A percentile compares a stretch with the other conserved stretches of the same genome.
Evolutionary conservation across 2,329 filamentous ascomycete species (phyloP).

Genomic region (Raffaelea albimanens): DNA sequence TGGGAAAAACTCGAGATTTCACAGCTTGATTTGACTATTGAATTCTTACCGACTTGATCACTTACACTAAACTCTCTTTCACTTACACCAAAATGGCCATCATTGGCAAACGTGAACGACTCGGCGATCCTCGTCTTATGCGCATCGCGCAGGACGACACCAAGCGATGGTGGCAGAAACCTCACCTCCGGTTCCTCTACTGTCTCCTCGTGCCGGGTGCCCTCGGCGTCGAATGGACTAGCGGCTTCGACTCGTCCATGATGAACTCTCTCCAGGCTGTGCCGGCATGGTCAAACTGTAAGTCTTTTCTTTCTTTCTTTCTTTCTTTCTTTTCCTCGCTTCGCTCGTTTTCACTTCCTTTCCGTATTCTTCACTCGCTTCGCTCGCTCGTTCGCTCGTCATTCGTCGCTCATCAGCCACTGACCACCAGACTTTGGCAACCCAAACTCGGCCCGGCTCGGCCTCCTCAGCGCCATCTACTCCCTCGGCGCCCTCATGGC

Average conservation of each 20-base stretch:
- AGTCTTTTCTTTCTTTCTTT: neutral
- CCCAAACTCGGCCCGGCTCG: conserved; percentile 27
- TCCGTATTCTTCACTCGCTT: neutral
- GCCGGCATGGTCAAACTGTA: conserved; percentile 27
- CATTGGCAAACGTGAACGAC: conserved; percentile 24
- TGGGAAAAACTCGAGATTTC: too few relatives aligned
- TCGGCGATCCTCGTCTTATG: conserved; percentile 23
- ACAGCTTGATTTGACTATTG: too few relatives aligned
- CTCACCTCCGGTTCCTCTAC: conserved; percentile 27
- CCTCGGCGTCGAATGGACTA: conserved; percentile 34
- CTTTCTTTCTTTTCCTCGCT: neutral
- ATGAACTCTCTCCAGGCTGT: conserved; percentile 34
- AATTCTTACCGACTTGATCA: too few relatives aligned
- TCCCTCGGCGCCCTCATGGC: conserved; percentile 32
- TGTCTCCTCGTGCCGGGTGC: conserved; percentile 29
- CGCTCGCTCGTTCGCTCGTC: too few relatives aligned
- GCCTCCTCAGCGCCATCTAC: conserved; percentile 32
- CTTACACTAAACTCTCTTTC: too few relatives aligned
- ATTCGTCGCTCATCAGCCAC: too few relatives aligned
- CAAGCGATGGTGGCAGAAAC: conserved; percentile 29
- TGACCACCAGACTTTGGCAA: conserved; percentile 26
- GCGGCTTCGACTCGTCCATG: conserved; percentile 31
- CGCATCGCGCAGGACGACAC: conserved; percentile 25
- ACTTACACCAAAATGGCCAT: conserved; percentile 23
- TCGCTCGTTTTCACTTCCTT: neutral